These are phyloP conservation scores for Hyphopichia buzzinii DNA, from an alignment of 1,139 yeast genomes.

Conservation along the genomic window DNA sequence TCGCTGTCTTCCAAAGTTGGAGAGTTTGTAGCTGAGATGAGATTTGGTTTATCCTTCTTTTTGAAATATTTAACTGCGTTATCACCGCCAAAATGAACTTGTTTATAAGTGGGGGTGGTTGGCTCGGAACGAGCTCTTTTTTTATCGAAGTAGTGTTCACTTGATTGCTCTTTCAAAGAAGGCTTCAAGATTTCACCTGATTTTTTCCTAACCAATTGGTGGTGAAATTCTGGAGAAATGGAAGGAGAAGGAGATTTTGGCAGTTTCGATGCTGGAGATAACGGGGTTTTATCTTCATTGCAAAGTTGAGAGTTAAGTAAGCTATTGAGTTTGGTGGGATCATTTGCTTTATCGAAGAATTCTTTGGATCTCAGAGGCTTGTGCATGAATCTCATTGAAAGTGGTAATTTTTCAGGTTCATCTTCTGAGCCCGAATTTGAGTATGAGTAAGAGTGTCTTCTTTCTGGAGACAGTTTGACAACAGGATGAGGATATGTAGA, in stretches of 20 bases:
- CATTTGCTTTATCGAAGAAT: slow-evolving; percentile 31
- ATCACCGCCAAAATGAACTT: slow-evolving; percentile 73
- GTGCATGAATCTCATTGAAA: slow-evolving; percentile 41
- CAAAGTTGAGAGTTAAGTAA: slow-evolving; percentile 19
- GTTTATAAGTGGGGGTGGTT: slow-evolving; percentile 67
- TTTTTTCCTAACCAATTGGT: slow-evolving; percentile 59
- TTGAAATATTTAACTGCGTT: slow-evolving; percentile 70
- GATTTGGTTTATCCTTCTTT: slow-evolving; percentile 69
- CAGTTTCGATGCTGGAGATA: not conserved
- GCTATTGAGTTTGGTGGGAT: slow-evolving; percentile 35
- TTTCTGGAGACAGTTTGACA: slow-evolving; percentile 6
- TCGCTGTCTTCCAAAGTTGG: slow-evolving; percentile 39
- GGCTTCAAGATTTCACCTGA: slow-evolving; percentile 81
- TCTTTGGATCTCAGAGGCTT: slow-evolving; percentile 38
- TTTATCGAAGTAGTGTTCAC: slow-evolving; percentile 31
- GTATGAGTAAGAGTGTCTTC: slow-evolving; percentile 11
- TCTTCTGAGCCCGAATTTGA: not conserved
- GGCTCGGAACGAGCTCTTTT: slow-evolving; percentile 64
- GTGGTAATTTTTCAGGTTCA: not conserved
- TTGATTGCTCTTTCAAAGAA: slow-evolving; percentile 47
- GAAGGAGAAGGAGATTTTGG: not conserved
- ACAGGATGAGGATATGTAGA: not conserved
- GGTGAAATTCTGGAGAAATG: slow-evolving; percentile 6
- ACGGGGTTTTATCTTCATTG: not conserved
- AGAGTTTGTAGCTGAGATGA: slow-evolving; percentile 66